Base-by-base conservation (phyloP, 2,329 filamentous ascomycete genomes). In the Mycocentrospora acerina region DNA sequence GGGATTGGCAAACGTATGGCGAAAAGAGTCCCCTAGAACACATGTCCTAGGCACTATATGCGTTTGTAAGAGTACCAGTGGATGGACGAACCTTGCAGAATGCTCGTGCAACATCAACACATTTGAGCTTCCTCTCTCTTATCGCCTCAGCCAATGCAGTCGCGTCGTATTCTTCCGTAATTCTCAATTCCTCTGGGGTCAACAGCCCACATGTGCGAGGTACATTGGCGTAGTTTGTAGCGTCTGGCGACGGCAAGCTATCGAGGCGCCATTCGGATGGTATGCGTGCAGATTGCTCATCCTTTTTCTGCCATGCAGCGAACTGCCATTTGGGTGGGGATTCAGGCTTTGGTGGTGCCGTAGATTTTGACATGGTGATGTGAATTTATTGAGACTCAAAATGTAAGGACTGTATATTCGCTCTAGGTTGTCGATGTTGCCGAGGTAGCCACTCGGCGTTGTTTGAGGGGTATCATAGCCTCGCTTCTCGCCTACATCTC, bases 161-260 rank as follows among this genome's bases (percentile, higher is more conserved):
- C 7, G 72, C 72, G 57, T 79, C 73, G 45, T 74, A 76, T 0
- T 69, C 53, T 46, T 81, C 78, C 0, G 80, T 83, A 32, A 83
- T 80, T 0, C 66, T 58, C 14, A 82, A 55, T 44, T 83, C 79
- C 4, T 69, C 55, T 0, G 59, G n/a, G 2, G 59, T 72, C 16
- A 83, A 63, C 5, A 83, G 55, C 0, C 77, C 77, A 49, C 77
- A 77, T 33, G 66, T 66, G n/a, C 71, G 66, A 3, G 79, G 78
- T 8, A 81, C 62, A 18, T 73, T 63, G 35, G 77, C 67, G 34
- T 61, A 51, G 39, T 51, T 61, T 32, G 58, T 57, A 14, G 55
- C 46, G 13, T 50, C 42, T 3, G 52, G n/a, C 29, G 54, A 27
- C 1, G 60, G 59, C 11, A 47, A 31, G 14, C 27, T 42, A 17